phyloP scores from a whole-genome alignment of 768 basidiomycete genomes.

The Tylopilus vinaceipallidus region DNA sequence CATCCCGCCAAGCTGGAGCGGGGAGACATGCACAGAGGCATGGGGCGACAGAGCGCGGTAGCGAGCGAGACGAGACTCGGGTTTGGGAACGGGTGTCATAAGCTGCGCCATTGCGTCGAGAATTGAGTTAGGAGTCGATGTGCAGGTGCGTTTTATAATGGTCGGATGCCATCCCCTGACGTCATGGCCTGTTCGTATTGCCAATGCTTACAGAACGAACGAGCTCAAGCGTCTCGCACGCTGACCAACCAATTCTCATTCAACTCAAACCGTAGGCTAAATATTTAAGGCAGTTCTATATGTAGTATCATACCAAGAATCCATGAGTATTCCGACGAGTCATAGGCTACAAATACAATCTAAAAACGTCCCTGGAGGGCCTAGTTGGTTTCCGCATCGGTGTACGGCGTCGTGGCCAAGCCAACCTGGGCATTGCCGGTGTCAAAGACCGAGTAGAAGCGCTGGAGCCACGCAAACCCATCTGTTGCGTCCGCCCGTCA shows the following conservation, averaged over 20 bases:
- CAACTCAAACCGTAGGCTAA: too few relatives aligned
- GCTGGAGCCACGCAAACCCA: slow-evolving; percentile 57
- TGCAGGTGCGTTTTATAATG: too few relatives aligned
- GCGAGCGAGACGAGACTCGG: background rate
- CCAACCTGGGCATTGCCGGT: slow-evolving; percentile 29
- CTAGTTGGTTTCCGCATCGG: slow-evolving; percentile 42
- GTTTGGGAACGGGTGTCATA: background rate
- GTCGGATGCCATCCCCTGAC: too few relatives aligned
- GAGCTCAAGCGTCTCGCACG: too few relatives aligned
- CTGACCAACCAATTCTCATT: too few relatives aligned
- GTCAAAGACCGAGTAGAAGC: slow-evolving; percentile 58
- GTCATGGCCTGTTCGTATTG: too few relatives aligned
- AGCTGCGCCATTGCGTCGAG: background rate
- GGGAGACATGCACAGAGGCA: background rate
- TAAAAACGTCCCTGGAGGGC: background rate
- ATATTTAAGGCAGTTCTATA: too few relatives aligned
- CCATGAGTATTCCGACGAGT: background rate
- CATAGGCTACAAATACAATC: background rate
- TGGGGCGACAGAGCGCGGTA: background rate
- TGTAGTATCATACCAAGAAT: too few relatives aligned
- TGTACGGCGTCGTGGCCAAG: slow-evolving; percentile 36
- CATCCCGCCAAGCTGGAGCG: too few relatives aligned
- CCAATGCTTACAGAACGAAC: too few relatives aligned
- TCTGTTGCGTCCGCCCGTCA: slow-evolving; percentile 32
- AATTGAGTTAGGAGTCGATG: too few relatives aligned